phyloP scores from a whole-genome alignment of 257 asterid species.

The Ilex asprella region DNA sequence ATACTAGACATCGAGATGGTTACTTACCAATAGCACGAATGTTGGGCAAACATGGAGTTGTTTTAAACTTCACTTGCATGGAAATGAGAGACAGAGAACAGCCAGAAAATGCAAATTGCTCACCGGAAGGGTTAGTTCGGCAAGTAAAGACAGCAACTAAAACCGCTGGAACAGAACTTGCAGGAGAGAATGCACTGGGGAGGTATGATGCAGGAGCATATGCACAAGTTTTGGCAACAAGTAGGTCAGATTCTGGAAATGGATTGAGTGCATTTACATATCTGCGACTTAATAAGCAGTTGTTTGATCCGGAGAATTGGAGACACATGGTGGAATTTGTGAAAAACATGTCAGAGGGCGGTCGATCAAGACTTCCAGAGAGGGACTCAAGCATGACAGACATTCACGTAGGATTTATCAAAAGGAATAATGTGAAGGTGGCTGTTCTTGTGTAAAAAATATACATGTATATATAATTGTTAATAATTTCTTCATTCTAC shows the following conservation, averaged over 20 bases:
- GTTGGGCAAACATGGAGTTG: slow-evolving; percentile 1
- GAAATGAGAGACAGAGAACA: slow-evolving; percentile 3
- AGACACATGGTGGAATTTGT: neutral
- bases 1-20: neutral
- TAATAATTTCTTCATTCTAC: too few species aligned
- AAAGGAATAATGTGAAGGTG: neutral
- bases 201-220: slow-evolving; percentile 3
- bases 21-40: neutral
- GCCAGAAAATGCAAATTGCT: neutral
- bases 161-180: neutral
- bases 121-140: slow-evolving; percentile 3
- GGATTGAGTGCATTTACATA: slow-evolving; percentile 2
- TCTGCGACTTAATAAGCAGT: neutral
- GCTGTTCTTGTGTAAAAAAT: neutral
- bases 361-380: neutral
- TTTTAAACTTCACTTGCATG: slow-evolving; percentile 1
- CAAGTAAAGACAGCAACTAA: neutral
- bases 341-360: neutral
- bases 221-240: slow-evolving; percentile 2
- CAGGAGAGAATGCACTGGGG: neutral
- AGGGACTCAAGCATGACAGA: neutral
- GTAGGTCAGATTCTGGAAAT: slow-evolving; percentile 3
- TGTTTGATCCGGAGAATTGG: slow-evolving; percentile 3
- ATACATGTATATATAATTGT: neutral
- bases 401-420: neutral